phyloP scores from a whole-genome alignment of 140 eudicot species.

The Ambrosia hybrid region DNA sequence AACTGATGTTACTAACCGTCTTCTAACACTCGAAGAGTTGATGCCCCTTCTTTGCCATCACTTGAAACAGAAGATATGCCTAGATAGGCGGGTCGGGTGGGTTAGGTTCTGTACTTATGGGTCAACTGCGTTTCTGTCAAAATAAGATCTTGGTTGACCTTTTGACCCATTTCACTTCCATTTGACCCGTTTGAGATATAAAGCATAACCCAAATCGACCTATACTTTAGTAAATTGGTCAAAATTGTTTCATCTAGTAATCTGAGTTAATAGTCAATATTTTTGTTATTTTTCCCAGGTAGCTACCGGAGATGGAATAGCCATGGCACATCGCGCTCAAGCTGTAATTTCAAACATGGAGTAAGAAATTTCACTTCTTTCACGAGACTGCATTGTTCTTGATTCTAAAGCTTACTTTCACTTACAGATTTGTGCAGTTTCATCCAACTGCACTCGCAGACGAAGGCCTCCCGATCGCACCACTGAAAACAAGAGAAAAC shows the following conservation, averaged over 20 bases:
- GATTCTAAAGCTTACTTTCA: conserved; percentile 4
- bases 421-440: conserved; percentile 88
- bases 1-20: too few relatives aligned
- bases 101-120: background rate
- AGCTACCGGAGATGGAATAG: conserved; percentile 98
- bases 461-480: conserved; percentile 75
- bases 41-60: too few relatives aligned
- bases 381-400: background rate
- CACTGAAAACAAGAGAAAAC: conserved; percentile 58
- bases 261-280: background rate
- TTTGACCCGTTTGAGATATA: background rate
- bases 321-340: conserved; percentile 98
- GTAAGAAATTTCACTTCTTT: conserved; percentile 44
- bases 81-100: background rate
- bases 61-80: too few relatives aligned
- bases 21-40: too few relatives aligned
- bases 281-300: conserved; percentile 43
- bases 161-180: background rate
- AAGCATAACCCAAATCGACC: background rate
- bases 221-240: background rate
- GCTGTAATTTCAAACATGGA: conserved; percentile 98
- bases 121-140: conserved; percentile 11
- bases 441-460: conserved; percentile 98
- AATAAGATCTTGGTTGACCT: background rate
- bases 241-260: background rate